Percentiles rank a stretch among this genome's conserved stretches.
These are phyloP conservation scores for Codiaeum variegatum DNA, from an alignment of 441 rosid species.

Conservation along the genomic window DNA sequence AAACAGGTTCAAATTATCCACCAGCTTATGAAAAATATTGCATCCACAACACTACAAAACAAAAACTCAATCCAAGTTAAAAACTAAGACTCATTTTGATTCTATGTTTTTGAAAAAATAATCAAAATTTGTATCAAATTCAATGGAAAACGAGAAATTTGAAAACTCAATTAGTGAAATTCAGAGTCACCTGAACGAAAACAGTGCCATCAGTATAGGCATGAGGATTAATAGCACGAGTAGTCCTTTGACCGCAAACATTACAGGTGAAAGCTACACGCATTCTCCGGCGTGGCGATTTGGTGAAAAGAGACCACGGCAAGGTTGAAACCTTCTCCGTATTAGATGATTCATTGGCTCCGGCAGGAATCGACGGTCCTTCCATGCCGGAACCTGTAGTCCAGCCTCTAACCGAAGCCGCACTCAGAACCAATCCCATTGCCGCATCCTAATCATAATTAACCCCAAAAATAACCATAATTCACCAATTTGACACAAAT, in stretches of 20 bases:
- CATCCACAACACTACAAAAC: constrained; percentile 81
- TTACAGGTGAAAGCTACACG: constrained; percentile 93
- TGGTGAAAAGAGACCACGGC: constrained; percentile 90
- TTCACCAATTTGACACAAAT: not conserved
- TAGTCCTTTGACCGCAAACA: constrained; percentile 81
- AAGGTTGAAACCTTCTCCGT: constrained; percentile 70
- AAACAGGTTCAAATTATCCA: constrained; percentile 89
- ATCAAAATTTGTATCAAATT: too few species aligned
- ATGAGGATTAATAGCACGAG: constrained; percentile 78
- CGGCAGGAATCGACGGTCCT: constrained; percentile 70
- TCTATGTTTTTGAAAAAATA: too few species aligned
- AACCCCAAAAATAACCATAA: constrained; percentile 10
- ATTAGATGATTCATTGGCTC: constrained; percentile 39
- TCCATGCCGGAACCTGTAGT: constrained; percentile 94
- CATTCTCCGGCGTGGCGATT: constrained; percentile 92
- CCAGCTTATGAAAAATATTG: constrained; percentile 88
- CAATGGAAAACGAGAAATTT: not conserved
- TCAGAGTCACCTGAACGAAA: constrained; percentile 61
- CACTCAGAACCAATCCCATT: constrained; percentile 85
- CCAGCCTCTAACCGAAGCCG: constrained; percentile 86
- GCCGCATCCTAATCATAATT: constrained; percentile 56
- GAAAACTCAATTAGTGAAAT: not conserved
- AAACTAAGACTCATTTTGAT: too few species aligned
- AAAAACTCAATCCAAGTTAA: not conserved
- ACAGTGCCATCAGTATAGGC: constrained; percentile 92